phyloP scores from a whole-genome alignment of 768 basidiomycete species.

The Collybia sordida region DNA sequence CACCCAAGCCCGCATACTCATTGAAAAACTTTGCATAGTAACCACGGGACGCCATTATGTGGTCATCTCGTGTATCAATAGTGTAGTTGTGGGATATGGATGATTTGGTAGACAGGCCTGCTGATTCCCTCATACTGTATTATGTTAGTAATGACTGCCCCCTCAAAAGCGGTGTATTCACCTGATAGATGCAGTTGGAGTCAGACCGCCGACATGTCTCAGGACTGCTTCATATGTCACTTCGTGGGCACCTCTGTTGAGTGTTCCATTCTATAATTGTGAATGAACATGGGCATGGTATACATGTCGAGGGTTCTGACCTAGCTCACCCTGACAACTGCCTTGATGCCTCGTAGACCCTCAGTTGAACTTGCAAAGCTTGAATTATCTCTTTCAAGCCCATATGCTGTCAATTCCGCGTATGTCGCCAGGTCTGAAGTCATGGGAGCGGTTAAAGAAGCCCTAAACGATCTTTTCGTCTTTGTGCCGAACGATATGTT shows the following conservation, averaged over 20 bases:
- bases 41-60: constrained; percentile 61
- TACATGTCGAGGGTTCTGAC: constrained; percentile 32
- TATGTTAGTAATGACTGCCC: background rate
- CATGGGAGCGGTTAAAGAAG: constrained; percentile 62
- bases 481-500: constrained; percentile 84
- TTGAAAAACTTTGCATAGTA: constrained; percentile 60
- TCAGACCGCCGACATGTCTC: constrained; percentile 70
- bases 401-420: constrained; percentile 72
- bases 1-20: constrained; percentile 79
- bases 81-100: constrained; percentile 77
- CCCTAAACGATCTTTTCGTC: constrained; percentile 81
- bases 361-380: constrained; percentile 73
- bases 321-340: constrained; percentile 75
- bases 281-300: constrained; percentile 17
- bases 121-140: constrained; percentile 77
- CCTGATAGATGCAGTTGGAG: constrained; percentile 82
- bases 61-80: constrained; percentile 75
- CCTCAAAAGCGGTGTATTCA: constrained; percentile 28
- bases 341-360: constrained; percentile 61
- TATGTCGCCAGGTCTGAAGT: constrained; percentile 60
- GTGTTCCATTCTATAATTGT: constrained; percentile 33
- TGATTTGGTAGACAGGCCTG: constrained; percentile 81
- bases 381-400: constrained; percentile 78
- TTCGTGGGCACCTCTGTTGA: constrained; percentile 60
- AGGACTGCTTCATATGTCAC: constrained; percentile 81